Base-by-base conservation (phyloP, 2,329 filamentous ascomycete genomes). In the Lasiodiplodia citricola region DNA sequence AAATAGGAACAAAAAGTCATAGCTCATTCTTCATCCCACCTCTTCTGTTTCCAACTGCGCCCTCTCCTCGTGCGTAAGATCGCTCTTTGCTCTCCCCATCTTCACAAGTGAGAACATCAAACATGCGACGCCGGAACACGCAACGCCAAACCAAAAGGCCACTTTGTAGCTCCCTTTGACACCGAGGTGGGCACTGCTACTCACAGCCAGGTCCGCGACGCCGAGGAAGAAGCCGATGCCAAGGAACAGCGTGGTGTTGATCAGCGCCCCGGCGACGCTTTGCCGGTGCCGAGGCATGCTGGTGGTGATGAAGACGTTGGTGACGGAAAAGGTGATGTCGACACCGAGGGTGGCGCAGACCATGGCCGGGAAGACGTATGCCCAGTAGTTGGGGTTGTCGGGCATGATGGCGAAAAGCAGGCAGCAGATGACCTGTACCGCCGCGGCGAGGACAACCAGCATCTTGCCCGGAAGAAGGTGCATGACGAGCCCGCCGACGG, bases 301-400 rank as follows among this genome's bases (percentile, higher is more conserved):
- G 0, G 91, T 93, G 0, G 91, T 93, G 77, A 93, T 66, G 54
- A 92, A 94, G 70, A 94, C 87, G 74, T 91, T 93, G 28, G 89
- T 87, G 1, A 94, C 86, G 74, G 91, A 93, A 80, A 90, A 94
- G 10, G 88, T 88, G 66, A 94, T 88, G 74, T 95, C 92, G 69
- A 94, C 88, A 23, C 90, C 91, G 41, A 94, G 82, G 0, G 91
- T 94, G n/a, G 85, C 86, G 70, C 88, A 87, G 80, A 91, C 76
- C 89, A 91, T 91, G 64, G 87, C 82, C 0, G 91, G 90, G 74
- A 94, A 93, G 23, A 92, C 84, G 74, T 87, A 94, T 0, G 89
- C 87, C 92, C 92, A 94, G 82, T 91, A 91, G 25, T 90, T 84
- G 51, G 63, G 52, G 23, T 31, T 23, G 21, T 55, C 63, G 1